Evolutionary conservation across 2,329 filamentous ascomycete genomes (phyloP), one percentile per base, ranked within the genome.

Genomic region (Chrysosporium keratinophilum): DNA sequence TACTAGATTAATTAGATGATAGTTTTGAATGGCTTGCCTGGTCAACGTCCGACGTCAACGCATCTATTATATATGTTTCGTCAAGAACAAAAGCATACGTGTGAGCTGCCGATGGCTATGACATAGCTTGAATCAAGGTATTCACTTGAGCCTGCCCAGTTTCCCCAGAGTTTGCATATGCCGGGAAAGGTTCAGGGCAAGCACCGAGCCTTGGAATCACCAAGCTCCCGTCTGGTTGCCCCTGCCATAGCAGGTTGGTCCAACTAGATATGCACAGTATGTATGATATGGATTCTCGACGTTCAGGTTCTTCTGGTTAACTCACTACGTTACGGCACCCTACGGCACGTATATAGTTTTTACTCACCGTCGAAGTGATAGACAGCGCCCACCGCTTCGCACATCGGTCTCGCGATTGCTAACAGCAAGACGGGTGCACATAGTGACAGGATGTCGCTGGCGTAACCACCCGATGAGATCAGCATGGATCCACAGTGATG

Each of bases 41-140:
- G 17, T 23, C 9, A n/a, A 10, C 3, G 15, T 20, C 28, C 43
- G 10, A 46, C 9, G 44, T 45, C 20, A n/a, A 33, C 31, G n/a
- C 4, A 15, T 9, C 11, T 37, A 34, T 34, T 45, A 28, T 46
- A 46, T 46, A 46, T n/a, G 1, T 46, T 5, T 15, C 5, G 14
- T 14, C n/a, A 31, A 34, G 31, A 35, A n/a, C n/a, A n/a, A n/a
- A n/a, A 10, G 12, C 23, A 34, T 35, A 35, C 44, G 31, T 48
- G n/a, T 48, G 45, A 48, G 10, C 17, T n/a, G 17, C 9, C 17
- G 9, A 37, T 39, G 9, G 14, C 48, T 34, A 50, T 50, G 39
- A 50, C 48, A 50, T 50, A 11, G 19, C 12, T 2, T 14, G 48
- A 50, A 35, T 37, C 37, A 50, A 50, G 48, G 48, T 42, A 50